Conservation (phyloP, 2,329 filamentous ascomycete species). For the Ceratocystis papillata region DNA sequence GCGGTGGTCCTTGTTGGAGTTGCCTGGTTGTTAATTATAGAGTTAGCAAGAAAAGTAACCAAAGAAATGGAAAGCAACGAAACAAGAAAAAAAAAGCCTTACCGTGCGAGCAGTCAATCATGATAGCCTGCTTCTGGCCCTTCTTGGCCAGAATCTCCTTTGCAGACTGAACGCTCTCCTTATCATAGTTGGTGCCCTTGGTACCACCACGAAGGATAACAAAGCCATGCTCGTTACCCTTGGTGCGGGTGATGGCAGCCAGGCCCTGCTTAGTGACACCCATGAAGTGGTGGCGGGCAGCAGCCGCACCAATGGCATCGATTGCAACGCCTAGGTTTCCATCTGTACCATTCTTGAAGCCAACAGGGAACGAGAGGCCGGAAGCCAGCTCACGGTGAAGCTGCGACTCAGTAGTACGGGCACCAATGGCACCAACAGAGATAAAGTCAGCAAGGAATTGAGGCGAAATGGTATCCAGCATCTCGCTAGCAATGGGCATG, state of each 20-base stretch:
- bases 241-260: conserved; percentile 86
- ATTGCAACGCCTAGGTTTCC: conserved; percentile 84
- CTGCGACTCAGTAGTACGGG: conserved; percentile 91
- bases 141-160: conserved; percentile 73
- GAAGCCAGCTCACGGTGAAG: conserved; percentile 91
- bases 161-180: conserved; percentile 65
- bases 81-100: conserved; percentile 29
- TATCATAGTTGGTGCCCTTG: conserved; percentile 88
- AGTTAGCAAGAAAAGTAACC: background rate
- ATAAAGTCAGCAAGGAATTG: conserved; percentile 96
- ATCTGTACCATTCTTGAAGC: conserved; percentile 99
- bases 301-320: conserved; percentile 83
- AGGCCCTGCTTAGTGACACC: conserved; percentile 96
- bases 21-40: conserved; percentile 37
- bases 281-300: conserved; percentile 90
- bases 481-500: conserved; percentile 93
- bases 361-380: conserved; percentile 91
- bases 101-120: conserved; percentile 98
- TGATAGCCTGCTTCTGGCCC: conserved; percentile 77
- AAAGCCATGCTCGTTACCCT: conserved; percentile 93
- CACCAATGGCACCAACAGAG: conserved; percentile 88
- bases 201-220: conserved; percentile 88
- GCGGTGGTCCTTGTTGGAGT: conserved; percentile 93
- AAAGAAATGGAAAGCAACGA: background rate
- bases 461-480: conserved; percentile 97